A percentile compares a stretch with the other conserved stretches of the same genome.
Conservation (phyloP, 1,284 basidiomycete species). For the Peniophora sp. region DNA sequence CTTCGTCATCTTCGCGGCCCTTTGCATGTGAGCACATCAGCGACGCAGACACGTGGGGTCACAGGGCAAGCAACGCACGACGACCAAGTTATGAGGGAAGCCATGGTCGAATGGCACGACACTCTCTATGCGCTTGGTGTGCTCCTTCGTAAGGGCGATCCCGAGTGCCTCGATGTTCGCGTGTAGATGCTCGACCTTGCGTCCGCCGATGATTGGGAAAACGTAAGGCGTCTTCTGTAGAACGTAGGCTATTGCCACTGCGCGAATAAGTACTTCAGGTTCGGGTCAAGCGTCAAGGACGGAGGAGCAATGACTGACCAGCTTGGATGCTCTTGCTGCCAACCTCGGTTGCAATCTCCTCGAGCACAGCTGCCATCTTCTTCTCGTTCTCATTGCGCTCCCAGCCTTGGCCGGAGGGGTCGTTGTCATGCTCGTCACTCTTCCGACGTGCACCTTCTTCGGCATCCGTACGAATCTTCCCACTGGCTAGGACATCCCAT, state of each 20-base stretch:
- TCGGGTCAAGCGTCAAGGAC: not conserved
- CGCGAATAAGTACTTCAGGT: not conserved
- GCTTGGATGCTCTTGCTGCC: slow-evolving; percentile 12
- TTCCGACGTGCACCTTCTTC: not conserved
- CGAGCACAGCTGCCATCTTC: slow-evolving; percentile 14
- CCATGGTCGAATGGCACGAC: not conserved
- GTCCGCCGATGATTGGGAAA: not conserved
- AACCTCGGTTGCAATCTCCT: slow-evolving; percentile 14
- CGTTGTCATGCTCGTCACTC: not conserved
- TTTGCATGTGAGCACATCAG: no score
- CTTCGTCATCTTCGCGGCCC: no score
- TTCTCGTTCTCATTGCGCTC: slow-evolving; percentile 21
- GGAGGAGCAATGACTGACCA: not conserved
- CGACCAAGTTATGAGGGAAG: not conserved
- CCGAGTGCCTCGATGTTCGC: not conserved
- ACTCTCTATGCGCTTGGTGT: not conserved
- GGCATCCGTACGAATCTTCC: not conserved
- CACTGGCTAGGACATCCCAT: not conserved
- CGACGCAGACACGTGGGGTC: no score
- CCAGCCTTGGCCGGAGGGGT: slow-evolving; percentile 14
- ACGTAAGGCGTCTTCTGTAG: not conserved
- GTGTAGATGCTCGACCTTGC: not conserved
- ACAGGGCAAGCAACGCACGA: not conserved
- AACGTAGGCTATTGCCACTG: not conserved
- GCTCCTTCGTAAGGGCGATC: not conserved